phyloP scores from a whole-genome alignment of 2,329 filamentous ascomycete genomes.

The Ceratocystis harringtonii region DNA sequence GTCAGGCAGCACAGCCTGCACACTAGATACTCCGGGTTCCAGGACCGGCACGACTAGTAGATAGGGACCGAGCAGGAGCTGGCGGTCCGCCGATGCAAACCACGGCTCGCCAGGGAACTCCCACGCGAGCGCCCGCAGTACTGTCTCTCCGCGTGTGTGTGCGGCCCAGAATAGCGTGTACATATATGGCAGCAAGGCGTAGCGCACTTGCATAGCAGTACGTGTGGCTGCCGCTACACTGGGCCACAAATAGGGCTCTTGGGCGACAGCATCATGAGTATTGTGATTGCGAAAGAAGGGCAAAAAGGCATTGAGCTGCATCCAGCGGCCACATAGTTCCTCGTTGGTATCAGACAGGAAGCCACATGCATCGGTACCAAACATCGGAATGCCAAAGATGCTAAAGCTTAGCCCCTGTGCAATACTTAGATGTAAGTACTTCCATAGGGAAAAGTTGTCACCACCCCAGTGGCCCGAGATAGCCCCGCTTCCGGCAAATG shows the following conservation, averaged over 20 bases:
- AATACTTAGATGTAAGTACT: constrained; percentile 62
- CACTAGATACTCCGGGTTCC: constrained; percentile 29
- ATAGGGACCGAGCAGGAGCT: constrained; percentile 37
- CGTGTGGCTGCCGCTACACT: constrained; percentile 47
- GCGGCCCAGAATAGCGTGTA: constrained; percentile 56
- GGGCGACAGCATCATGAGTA: constrained; percentile 28
- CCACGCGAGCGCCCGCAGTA: constrained; percentile 58
- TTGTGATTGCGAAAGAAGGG: constrained; percentile 61
- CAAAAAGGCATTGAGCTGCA: constrained; percentile 52
- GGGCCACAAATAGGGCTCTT: constrained; percentile 58
- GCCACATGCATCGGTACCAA: constrained; percentile 62
- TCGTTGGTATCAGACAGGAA: constrained; percentile 50
- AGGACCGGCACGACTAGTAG: constrained; percentile 36
- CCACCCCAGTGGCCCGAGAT: constrained; percentile 74
- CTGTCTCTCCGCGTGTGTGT: constrained; percentile 44
- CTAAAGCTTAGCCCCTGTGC: constrained; percentile 61
- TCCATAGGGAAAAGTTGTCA: constrained; percentile 57
- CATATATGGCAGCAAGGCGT: constrained; percentile 65
- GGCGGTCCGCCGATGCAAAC: constrained; percentile 32
- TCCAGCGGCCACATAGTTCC: constrained; percentile 54
- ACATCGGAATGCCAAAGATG: constrained; percentile 55
- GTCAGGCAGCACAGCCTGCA: constrained; percentile 33
- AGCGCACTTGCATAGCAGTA: constrained; percentile 57
- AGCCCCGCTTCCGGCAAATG: constrained; percentile 61
- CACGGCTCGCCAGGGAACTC: constrained; percentile 42